These are phyloP conservation scores for Avena sativa DNA, from an alignment of 176 grass and related monocot genomes.

Conservation along the genomic window DNA sequence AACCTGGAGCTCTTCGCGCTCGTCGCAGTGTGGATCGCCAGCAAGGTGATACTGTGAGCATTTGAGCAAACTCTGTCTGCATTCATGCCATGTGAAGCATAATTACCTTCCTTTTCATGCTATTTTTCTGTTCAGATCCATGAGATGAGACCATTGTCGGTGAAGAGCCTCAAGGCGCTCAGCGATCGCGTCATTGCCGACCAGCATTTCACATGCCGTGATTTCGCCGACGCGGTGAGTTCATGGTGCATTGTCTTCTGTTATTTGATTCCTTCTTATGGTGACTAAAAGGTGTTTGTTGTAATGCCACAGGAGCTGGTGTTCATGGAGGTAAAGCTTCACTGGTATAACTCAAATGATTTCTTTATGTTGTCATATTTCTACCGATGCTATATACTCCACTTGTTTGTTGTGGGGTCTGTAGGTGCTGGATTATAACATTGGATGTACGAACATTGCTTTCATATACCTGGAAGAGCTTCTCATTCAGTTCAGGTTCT, in stretches of 20 bases:
- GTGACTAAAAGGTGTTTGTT: constrained; percentile 40
- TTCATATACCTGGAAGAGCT: constrained; percentile 78
- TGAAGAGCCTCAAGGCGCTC: constrained; percentile 86
- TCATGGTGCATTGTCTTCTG: neutral
- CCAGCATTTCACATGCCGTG: constrained; percentile 83
- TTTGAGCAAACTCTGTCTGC: constrained; percentile 2
- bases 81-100: constrained; percentile 2
- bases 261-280: constrained; percentile 25
- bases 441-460: constrained; percentile 73
- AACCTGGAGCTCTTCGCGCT: constrained; percentile 89
- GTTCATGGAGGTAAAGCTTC: constrained; percentile 76
- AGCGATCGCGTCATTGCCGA: constrained; percentile 69
- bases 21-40: constrained; percentile 80
- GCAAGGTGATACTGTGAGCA: constrained; percentile 55
- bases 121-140: constrained; percentile 60
- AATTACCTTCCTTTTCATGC: neutral
- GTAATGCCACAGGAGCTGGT: constrained; percentile 72
- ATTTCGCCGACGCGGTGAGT: constrained; percentile 74
- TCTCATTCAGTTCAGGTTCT: constrained; percentile 75
- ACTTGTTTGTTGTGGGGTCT: neutral
- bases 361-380: neutral
- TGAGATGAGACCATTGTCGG: constrained; percentile 57
- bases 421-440: constrained; percentile 71
- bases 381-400: constrained; percentile 20
- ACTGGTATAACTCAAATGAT: neutral